Percentiles rank a stretch among this genome's conserved stretches.
Conservation (phyloP, 129 eudicot species). For the Ambrosia trifida region DNA sequence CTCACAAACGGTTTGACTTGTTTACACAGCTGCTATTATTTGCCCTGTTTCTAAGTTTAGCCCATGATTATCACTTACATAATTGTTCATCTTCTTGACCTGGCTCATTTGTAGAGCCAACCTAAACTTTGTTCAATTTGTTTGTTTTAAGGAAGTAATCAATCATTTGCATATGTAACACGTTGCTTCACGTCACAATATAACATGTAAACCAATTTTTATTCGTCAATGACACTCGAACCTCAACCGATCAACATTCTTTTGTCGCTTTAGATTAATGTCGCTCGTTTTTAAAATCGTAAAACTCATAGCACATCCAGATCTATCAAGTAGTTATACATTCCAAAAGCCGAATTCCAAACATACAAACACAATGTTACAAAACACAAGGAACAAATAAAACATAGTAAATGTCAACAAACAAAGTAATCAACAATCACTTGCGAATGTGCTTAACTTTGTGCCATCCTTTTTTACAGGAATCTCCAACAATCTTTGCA, state of each 20-base stretch:
- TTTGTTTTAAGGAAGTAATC: too few relatives aligned
- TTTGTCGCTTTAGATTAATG: not conserved
- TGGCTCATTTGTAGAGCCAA: too few relatives aligned
- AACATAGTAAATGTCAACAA: not conserved
- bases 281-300: not conserved
- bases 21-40: too few relatives aligned
- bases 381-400: slow-evolving; percentile 11
- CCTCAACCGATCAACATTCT: not conserved
- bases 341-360: slow-evolving; percentile 8
- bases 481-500: slow-evolving; percentile 57
- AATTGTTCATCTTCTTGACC: too few relatives aligned
- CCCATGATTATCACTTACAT: too few relatives aligned
- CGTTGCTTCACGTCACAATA: too few relatives aligned
- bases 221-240: not conserved
- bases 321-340: slow-evolving; percentile 12
- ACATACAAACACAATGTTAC: slow-evolving; percentile 2
- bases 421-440: slow-evolving; percentile 25
- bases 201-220: too few relatives aligned
- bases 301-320: not conserved
- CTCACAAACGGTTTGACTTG: too few relatives aligned
- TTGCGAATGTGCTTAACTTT: slow-evolving; percentile 67
- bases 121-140: too few relatives aligned
- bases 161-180: too few relatives aligned
- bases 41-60: too few relatives aligned
- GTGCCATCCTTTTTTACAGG: slow-evolving; percentile 88